Conservation (phyloP, 139 green algal species). For the Chlamydomonas sp. region DNA sequence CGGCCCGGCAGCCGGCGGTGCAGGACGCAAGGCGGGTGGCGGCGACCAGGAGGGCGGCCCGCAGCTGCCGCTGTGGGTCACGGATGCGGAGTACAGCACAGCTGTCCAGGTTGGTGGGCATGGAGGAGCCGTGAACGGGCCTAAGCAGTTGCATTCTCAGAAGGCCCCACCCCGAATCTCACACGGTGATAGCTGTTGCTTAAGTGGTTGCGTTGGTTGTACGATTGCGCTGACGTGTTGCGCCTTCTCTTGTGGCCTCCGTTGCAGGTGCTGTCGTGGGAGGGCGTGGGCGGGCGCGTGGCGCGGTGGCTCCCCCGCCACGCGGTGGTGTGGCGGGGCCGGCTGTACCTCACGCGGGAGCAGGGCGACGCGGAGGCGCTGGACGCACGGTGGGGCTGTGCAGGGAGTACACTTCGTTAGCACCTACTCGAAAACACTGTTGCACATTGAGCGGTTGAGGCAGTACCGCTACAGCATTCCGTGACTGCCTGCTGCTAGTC, state of each 20-base stretch:
- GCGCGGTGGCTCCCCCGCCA: conserved; percentile 52
- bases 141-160: no score
- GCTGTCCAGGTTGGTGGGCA: conserved; percentile 11
- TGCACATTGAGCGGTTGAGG: no score
- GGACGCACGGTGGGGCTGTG: conserved; percentile 2
- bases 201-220: no score
- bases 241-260: background rate
- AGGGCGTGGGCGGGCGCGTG: conserved; percentile 47
- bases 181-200: no score
- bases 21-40: no score
- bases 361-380: background rate
- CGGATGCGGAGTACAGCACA: conserved; percentile 54
- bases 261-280: conserved; percentile 48
- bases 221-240: no score
- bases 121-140: no score
- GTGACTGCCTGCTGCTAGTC: no score
- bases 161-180: no score
- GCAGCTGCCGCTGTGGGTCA: conserved; percentile 54
- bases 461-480: no score
- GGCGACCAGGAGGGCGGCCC: background rate
- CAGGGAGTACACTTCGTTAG: background rate
- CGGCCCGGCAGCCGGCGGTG: no score
- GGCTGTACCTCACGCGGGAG: conserved; percentile 47
- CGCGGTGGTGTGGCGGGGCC: conserved; percentile 52
- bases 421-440: no score